phyloP scores from a whole-genome alignment of 1,139 yeast genomes.

The Candida smagusa region DNA sequence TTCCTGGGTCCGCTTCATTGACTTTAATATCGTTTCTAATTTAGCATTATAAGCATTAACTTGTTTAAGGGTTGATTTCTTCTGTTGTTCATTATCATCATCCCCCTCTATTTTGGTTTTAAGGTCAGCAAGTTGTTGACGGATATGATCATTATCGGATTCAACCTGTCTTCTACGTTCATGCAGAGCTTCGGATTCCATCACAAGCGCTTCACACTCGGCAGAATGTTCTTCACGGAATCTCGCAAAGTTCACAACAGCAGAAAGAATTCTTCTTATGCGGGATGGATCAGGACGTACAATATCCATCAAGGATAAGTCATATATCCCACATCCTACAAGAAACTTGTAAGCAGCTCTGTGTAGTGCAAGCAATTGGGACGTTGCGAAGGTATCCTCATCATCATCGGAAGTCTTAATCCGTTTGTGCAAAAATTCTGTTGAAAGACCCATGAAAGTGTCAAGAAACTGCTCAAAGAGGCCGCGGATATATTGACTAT shows the following conservation, averaged over 20 bases:
- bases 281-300: constrained; percentile 64
- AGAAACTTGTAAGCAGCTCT: constrained; percentile 61
- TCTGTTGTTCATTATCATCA: constrained; percentile 11
- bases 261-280: constrained; percentile 67
- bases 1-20: constrained; percentile 64
- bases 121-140: constrained; percentile 43
- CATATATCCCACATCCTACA: constrained; percentile 71
- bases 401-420: constrained; percentile 17
- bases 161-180: constrained; percentile 31
- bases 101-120: constrained; percentile 22
- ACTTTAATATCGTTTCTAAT: constrained; percentile 61
- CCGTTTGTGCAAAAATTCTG: constrained; percentile 12
- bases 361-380: constrained; percentile 49
- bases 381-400: constrained; percentile 27
- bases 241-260: constrained; percentile 80
- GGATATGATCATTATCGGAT: constrained; percentile 38
- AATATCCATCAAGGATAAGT: constrained; percentile 69
- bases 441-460: constrained; percentile 51
- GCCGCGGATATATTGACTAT: constrained; percentile 57
- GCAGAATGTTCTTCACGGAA: constrained; percentile 75
- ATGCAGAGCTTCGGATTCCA: constrained; percentile 50
- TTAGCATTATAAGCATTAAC: constrained; percentile 55
- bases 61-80: constrained; percentile 37
- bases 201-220: constrained; percentile 61
- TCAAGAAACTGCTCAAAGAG: constrained; percentile 72